phyloP scores from a whole-genome alignment of 2,329 filamentous ascomycete species.

The Whalleya microplaca region DNA sequence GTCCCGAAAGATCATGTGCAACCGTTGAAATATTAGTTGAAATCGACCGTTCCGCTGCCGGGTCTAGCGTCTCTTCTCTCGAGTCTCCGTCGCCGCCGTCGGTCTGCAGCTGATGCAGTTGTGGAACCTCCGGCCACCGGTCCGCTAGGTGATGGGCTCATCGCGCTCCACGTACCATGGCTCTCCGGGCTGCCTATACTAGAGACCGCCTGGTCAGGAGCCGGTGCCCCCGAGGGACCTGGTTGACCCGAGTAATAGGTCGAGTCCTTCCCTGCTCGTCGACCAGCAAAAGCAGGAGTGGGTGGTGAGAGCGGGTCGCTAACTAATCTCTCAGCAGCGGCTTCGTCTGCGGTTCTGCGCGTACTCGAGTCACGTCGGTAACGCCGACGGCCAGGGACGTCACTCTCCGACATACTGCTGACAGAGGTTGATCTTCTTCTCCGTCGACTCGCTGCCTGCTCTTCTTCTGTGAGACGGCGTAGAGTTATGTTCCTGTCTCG shows the following conservation, averaged over 20 bases:
- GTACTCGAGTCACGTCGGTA: slow-evolving; percentile 60
- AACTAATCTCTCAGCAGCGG: slow-evolving; percentile 49
- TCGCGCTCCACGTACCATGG: slow-evolving; percentile 58
- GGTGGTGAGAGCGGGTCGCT: slow-evolving; percentile 54
- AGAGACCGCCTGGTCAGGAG: slow-evolving; percentile 49
- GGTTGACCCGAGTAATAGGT: slow-evolving; percentile 62
- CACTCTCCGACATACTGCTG: slow-evolving; percentile 61
- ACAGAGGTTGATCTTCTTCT: slow-evolving; percentile 53
- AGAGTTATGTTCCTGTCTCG: slow-evolving; percentile 64
- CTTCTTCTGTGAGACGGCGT: slow-evolving; percentile 63
- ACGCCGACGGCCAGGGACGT: slow-evolving; percentile 50
- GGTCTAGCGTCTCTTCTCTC: slow-evolving; percentile 53
- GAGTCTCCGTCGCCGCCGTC: slow-evolving; percentile 57
- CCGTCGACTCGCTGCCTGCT: slow-evolving; percentile 50
- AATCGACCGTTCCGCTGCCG: slow-evolving; percentile 28
- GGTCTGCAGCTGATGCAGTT: slow-evolving; percentile 51
- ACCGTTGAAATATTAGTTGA: slow-evolving; percentile 12
- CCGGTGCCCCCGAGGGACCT: slow-evolving; percentile 46
- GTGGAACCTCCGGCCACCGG: slow-evolving; percentile 41
- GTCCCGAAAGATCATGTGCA: slow-evolving; percentile 7
- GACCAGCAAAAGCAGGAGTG: slow-evolving; percentile 58
- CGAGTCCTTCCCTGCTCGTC: slow-evolving; percentile 58
- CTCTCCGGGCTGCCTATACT: slow-evolving; percentile 49
- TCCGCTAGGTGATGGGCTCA: slow-evolving; percentile 52
- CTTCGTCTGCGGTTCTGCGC: slow-evolving; percentile 47